Evolutionary conservation across 805 yeast species (phyloP).

Genomic region (Starmerella bombi): DNA sequence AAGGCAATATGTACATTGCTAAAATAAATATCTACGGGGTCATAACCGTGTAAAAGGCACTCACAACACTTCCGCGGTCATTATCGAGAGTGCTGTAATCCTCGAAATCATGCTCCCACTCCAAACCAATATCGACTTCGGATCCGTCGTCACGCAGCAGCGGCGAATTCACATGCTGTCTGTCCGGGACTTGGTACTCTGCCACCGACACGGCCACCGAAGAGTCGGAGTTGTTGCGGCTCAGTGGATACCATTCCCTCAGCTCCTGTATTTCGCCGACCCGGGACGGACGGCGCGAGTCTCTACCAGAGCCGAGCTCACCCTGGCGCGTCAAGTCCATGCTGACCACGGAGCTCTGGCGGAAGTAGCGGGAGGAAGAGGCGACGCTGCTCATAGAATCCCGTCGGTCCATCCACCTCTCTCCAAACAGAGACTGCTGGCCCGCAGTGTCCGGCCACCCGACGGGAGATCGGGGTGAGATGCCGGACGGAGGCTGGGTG

Average conservation of each 20-base stretch:
- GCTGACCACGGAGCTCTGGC: slow-evolving; percentile 22
- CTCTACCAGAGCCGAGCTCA: slow-evolving; percentile 2
- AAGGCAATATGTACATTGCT: too few relatives aligned
- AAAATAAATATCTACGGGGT: slow-evolving; percentile 8
- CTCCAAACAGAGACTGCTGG: slow-evolving; percentile 9
- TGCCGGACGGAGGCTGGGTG: background rate
- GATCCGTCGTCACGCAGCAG: slow-evolving; percentile 13
- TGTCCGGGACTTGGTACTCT: slow-evolving; percentile 17
- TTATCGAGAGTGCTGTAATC: slow-evolving; percentile 11
- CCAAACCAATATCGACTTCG: slow-evolving; percentile 16
- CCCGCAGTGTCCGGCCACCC: background rate
- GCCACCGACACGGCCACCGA: slow-evolving; percentile 18
- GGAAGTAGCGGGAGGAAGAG: slow-evolving; percentile 15
- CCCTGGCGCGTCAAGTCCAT: slow-evolving; percentile 20
- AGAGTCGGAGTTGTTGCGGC: slow-evolving; percentile 12
- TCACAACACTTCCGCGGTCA: slow-evolving; percentile 16
- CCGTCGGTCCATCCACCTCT: slow-evolving; percentile 15
- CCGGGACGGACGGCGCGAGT: slow-evolving; percentile 15
- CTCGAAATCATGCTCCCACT: slow-evolving; percentile 20
- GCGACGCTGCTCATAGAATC: slow-evolving; percentile 7
- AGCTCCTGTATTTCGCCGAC: slow-evolving; percentile 18
- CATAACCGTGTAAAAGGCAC: slow-evolving; percentile 18
- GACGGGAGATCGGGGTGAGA: background rate
- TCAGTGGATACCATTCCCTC: slow-evolving; percentile 14
- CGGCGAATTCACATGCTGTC: slow-evolving; percentile 11